Evolutionary conservation across 2,329 filamentous ascomycete genomes (phyloP).

Genomic region (Diaporthe caulivora): DNA sequence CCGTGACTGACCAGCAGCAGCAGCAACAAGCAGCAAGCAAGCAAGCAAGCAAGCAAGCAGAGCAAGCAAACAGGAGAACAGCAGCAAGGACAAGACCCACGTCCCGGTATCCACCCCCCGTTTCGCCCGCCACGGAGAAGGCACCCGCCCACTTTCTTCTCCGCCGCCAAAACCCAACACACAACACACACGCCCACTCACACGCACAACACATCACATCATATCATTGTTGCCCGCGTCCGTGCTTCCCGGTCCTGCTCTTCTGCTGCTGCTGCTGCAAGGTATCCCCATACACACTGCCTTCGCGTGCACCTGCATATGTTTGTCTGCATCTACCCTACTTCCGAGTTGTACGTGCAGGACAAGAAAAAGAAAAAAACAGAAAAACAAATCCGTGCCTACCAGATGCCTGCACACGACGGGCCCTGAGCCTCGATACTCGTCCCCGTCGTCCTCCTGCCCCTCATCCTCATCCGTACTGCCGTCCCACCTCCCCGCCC

Average conservation of each 20-base stretch:
- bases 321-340: constrained; percentile 10
- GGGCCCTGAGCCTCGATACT: constrained; percentile 14
- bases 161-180: constrained; percentile 30
- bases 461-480: neutral
- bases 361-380: neutral
- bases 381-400: constrained; percentile 7
- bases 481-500: neutral
- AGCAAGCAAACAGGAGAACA: neutral
- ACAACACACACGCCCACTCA: too few species aligned
- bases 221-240: constrained; percentile 33
- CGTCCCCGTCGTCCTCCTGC: neutral
- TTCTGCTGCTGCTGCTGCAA: constrained; percentile 11
- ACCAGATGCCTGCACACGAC: constrained; percentile 22
- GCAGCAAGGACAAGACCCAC: constrained; percentile 18
- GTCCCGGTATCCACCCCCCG: constrained; percentile 1
- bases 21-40: neutral
- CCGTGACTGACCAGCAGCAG: neutral
- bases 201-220: constrained; percentile 33
- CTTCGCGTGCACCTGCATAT: constrained; percentile 14
- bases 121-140: constrained; percentile 24
- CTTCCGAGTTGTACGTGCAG: neutral
- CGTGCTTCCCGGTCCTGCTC: constrained; percentile 12
- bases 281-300: neutral
- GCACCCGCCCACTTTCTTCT: constrained; percentile 35
- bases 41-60: too few species aligned